A percentile compares a stretch with the other conserved stretches of the same genome.
These are phyloP conservation scores for Plantago coronopus DNA, from an alignment of 305 asterid genomes.

Conservation along the genomic window DNA sequence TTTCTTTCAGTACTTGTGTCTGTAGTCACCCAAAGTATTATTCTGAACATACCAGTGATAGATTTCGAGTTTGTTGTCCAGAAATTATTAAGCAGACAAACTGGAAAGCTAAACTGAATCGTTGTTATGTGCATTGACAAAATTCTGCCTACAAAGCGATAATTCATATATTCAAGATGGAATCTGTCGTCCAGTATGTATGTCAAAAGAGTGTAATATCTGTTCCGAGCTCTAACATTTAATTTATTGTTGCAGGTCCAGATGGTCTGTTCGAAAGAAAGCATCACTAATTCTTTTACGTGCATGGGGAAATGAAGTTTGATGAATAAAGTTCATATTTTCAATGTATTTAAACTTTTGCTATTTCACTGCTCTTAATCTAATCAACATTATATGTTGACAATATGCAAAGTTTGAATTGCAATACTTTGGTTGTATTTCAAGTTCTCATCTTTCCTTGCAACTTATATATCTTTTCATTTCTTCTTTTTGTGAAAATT, in stretches of 20 bases:
- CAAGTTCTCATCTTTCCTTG: neutral
- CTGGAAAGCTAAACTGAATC: too few relatives aligned
- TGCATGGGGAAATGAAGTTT: neutral
- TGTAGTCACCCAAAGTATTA: too few relatives aligned
- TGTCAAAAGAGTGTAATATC: neutral
- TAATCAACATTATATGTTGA: slow-evolving; percentile 14
- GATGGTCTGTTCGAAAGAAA: slow-evolving; percentile 60
- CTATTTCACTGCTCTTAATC: slow-evolving; percentile 8
- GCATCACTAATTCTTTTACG: slow-evolving; percentile 34
- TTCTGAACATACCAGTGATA: too few relatives aligned
- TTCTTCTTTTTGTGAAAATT: too few relatives aligned
- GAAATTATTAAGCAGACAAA: too few relatives aligned
- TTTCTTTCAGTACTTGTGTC: too few relatives aligned
- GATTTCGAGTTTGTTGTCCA: too few relatives aligned
- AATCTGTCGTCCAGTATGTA: too few relatives aligned
- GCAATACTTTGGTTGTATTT: neutral
- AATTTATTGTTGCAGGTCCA: slow-evolving; percentile 45
- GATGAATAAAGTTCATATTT: slow-evolving; percentile 26
- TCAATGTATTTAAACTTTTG: slow-evolving; percentile 16
- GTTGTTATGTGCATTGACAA: too few relatives aligned
- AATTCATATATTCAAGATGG: too few relatives aligned
- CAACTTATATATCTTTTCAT: too few relatives aligned
- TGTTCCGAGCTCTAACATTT: neutral
- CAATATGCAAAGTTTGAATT: neutral
- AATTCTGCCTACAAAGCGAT: too few relatives aligned